Evolutionary conservation across 2,329 filamentous ascomycete genomes (phyloP).

Genomic region (Fusarium chuoi): DNA sequence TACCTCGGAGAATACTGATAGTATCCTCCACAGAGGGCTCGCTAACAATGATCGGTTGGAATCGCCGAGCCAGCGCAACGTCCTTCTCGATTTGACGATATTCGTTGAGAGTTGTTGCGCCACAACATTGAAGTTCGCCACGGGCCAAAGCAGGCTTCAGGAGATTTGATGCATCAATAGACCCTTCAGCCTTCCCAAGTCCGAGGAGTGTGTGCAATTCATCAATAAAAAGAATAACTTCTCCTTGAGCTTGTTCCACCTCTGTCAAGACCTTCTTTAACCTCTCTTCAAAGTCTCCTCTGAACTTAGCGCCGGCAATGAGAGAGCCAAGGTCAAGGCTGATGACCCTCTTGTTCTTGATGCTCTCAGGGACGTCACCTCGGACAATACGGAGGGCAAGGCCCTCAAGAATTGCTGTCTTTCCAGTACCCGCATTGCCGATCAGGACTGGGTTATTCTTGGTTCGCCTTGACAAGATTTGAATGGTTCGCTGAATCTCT

Average conservation of each 20-base stretch:
- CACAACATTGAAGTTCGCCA: slow-evolving; percentile 93
- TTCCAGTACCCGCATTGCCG: slow-evolving; percentile 88
- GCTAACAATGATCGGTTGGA: slow-evolving; percentile 93
- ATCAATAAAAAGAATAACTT: slow-evolving; percentile 94
- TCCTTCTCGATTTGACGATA: slow-evolving; percentile 97
- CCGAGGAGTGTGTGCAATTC: slow-evolving; percentile 93
- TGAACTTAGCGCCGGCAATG: slow-evolving; percentile 94
- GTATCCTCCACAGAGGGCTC: slow-evolving; percentile 93
- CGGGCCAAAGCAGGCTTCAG: slow-evolving; percentile 93
- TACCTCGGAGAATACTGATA: slow-evolving; percentile 92
- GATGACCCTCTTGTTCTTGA: slow-evolving; percentile 93
- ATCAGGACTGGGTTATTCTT: slow-evolving; percentile 98
- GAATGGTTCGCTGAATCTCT: slow-evolving; percentile 94
- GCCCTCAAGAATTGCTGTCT: slow-evolving; percentile 93
- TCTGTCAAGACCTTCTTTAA: slow-evolving; percentile 92
- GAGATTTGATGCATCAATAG: slow-evolving; percentile 94
- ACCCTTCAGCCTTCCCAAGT: slow-evolving; percentile 93
- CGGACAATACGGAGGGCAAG: slow-evolving; percentile 88
- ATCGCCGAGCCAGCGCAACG: slow-evolving; percentile 88
- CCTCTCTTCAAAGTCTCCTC: slow-evolving; percentile 95
- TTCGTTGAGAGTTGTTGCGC: slow-evolving; percentile 91
- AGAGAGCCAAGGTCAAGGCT: slow-evolving; percentile 89
- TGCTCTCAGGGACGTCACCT: slow-evolving; percentile 93
- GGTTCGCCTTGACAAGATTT: slow-evolving; percentile 89
- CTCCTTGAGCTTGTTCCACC: slow-evolving; percentile 87